These are phyloP conservation scores for Talaromyces sp. DNA, from an alignment of 2,329 filamentous ascomycete species.

Conservation along the genomic window DNA sequence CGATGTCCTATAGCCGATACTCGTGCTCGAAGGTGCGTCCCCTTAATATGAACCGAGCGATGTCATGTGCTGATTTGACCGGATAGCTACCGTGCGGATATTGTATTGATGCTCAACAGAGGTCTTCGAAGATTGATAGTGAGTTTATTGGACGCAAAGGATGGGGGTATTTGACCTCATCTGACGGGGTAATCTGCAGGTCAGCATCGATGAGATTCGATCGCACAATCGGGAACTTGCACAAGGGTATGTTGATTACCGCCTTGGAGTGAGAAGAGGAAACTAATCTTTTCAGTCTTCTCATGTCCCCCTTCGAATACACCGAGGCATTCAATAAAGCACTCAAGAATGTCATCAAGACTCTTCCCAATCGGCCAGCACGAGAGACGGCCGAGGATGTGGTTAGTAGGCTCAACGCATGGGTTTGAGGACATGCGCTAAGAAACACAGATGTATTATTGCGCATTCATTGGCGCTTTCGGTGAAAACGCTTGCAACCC, in stretches of 20 bases:
- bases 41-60: background rate
- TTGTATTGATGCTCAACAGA: slow-evolving; percentile 69
- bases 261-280: background rate
- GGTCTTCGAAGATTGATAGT: slow-evolving; percentile 56
- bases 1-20: slow-evolving; percentile 49
- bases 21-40: slow-evolving; percentile 51
- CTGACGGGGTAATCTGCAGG: slow-evolving; percentile 34
- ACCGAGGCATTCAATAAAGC: slow-evolving; percentile 84
- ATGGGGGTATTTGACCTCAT: background rate
- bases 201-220: slow-evolving; percentile 86
- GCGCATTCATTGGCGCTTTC: slow-evolving; percentile 94
- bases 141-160: slow-evolving; percentile 23
- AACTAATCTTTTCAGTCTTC: slow-evolving; percentile 32
- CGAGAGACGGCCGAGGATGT: slow-evolving; percentile 74
- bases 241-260: slow-evolving; percentile 48
- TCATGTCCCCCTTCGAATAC: slow-evolving; percentile 85
- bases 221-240: slow-evolving; percentile 81
- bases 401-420: slow-evolving; percentile 37
- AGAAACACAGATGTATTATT: slow-evolving; percentile 65
- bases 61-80: slow-evolving; percentile 1
- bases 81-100: slow-evolving; percentile 82
- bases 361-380: slow-evolving; percentile 69
- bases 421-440: background rate
- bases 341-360: slow-evolving; percentile 80
- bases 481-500: slow-evolving; percentile 94